Conservation (phyloP, 139 green algal species). For the Chlorella sp. region DNA sequence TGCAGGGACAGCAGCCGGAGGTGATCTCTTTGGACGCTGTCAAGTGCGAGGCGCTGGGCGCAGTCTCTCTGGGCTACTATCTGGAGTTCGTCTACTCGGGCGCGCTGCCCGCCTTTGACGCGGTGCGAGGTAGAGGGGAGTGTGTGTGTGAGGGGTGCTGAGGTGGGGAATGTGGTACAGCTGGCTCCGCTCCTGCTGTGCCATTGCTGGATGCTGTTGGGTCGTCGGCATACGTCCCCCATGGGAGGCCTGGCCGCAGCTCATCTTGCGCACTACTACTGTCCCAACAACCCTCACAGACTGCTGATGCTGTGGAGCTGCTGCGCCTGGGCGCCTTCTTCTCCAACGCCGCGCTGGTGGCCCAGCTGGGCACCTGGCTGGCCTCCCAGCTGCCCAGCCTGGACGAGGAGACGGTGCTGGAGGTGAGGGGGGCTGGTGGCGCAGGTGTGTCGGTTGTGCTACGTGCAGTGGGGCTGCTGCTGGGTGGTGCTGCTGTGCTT, state of each 20-base stretch:
- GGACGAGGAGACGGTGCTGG: neutral
- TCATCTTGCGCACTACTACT: too few species aligned
- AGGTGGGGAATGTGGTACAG: neutral
- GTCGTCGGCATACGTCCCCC: too few species aligned
- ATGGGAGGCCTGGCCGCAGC: too few species aligned
- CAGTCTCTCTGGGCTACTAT: neutral
- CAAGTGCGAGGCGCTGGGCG: conserved; percentile 1
- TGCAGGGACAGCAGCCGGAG: neutral
- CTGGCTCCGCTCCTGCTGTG: neutral
- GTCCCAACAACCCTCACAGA: neutral
- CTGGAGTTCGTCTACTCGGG: conserved; percentile 3
- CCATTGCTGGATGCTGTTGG: neutral
- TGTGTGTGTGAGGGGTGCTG: neutral
- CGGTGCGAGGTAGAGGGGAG: neutral
- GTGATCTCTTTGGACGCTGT: neutral
- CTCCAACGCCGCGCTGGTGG: neutral
- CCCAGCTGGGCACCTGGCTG: neutral
- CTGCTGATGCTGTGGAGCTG: neutral
- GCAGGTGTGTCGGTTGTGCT: neutral
- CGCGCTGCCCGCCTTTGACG: neutral
- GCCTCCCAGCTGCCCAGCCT: neutral
- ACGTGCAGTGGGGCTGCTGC: neutral
- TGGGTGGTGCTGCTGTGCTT: too few species aligned
- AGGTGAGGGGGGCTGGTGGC: neutral
- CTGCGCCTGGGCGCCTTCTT: conserved; percentile 7